Evolutionary conservation across 495 filamentous ascomycete genomes (phyloP).

Genomic region (Amphirosellinia nigrospora): DNA sequence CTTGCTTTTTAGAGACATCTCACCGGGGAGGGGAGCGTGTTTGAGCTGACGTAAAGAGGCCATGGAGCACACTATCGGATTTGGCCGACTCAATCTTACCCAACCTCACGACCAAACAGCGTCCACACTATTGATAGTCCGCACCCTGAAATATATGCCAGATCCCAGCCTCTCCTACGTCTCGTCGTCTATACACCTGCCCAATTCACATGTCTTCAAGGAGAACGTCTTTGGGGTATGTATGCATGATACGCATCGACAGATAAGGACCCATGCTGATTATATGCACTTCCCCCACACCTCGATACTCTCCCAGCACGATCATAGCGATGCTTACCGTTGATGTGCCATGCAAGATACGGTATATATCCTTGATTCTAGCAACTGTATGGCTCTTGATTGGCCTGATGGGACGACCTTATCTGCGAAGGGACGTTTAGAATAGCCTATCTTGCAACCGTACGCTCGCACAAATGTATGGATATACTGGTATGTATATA

Average conservation of each 20-base stretch:
- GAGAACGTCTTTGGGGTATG: background rate
- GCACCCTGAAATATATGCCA: background rate
- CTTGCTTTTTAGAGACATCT: background rate
- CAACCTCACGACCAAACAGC: background rate
- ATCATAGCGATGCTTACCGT: background rate
- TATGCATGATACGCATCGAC: background rate
- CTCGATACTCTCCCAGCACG: background rate
- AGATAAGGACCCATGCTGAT: constrained; percentile 22
- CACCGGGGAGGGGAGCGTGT: background rate
- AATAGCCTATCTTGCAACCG: background rate
- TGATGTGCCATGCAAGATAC: constrained; percentile 3
- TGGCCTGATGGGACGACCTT: constrained; percentile 1
- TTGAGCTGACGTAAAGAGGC: too few relatives aligned
- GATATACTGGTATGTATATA: constrained; percentile 4
- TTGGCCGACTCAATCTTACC: background rate
- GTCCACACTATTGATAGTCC: background rate
- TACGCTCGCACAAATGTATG: background rate
- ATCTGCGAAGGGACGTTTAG: constrained; percentile 2
- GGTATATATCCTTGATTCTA: background rate
- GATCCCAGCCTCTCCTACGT: background rate
- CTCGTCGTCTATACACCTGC: constrained; percentile 15
- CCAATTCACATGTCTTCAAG: background rate
- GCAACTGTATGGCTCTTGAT: background rate
- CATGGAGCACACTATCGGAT: background rate
- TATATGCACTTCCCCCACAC: constrained; percentile 17